phyloP scores from a whole-genome alignment of 495 filamentous ascomycete genomes.

The Penicillium taxi region DNA sequence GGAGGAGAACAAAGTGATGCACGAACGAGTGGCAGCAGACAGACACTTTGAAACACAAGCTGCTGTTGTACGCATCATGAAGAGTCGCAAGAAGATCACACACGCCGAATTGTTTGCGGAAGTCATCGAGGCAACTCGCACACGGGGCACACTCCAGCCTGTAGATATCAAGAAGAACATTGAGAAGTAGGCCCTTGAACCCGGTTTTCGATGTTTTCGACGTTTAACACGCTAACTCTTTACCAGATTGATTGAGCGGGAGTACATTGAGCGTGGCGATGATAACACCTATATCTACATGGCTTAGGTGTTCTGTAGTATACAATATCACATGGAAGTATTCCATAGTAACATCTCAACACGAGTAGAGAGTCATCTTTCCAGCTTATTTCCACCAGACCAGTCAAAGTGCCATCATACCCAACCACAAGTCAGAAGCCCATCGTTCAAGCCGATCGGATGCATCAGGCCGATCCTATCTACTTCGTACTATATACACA shows the following conservation, averaged over 20 bases:
- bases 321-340: neutral
- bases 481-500: too few relatives aligned
- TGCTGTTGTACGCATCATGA: constrained; percentile 96
- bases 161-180: constrained; percentile 92
- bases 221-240: constrained; percentile 4
- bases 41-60: constrained; percentile 94
- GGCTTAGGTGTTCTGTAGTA: too few relatives aligned
- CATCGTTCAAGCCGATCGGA: too few relatives aligned
- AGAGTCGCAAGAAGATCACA: constrained; percentile 78
- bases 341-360: too few relatives aligned
- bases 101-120: constrained; percentile 76
- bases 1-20: constrained; percentile 85
- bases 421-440: too few relatives aligned
- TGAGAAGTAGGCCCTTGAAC: constrained; percentile 61
- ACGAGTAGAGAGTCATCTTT: too few relatives aligned
- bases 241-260: constrained; percentile 81
- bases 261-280: constrained; percentile 83
- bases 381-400: too few relatives aligned
- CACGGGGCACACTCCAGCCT: constrained; percentile 72
- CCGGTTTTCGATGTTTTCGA: neutral
- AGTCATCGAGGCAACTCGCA: constrained; percentile 82
- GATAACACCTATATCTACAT: constrained; percentile 73
- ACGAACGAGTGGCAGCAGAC: constrained; percentile 81
- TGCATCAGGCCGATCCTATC: too few relatives aligned
- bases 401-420: too few relatives aligned